phyloP scores from a whole-genome alignment of 805 yeast genomes.

The Komagataella pastoris region DNA sequence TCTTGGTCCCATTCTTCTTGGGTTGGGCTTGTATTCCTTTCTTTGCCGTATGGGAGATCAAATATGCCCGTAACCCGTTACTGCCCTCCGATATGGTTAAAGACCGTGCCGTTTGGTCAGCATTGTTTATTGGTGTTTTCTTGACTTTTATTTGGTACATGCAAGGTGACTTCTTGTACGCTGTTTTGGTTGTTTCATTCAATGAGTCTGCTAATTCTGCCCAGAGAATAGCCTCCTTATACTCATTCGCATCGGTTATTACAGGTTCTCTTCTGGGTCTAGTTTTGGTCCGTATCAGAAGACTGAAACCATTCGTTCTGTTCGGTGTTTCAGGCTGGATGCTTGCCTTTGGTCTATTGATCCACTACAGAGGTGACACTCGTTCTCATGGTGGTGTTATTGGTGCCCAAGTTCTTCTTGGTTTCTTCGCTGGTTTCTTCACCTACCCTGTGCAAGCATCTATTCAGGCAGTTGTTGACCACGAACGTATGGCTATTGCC shows the following conservation, averaged over 20 bases:
- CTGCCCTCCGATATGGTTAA: slow-evolving; percentile 43
- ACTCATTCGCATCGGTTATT: slow-evolving; percentile 53
- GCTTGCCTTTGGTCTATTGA: slow-evolving; percentile 40
- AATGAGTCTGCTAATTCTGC: slow-evolving; percentile 47
- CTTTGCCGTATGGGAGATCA: slow-evolving; percentile 47
- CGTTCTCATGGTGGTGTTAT: slow-evolving; percentile 41
- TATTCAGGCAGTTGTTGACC: slow-evolving; percentile 43
- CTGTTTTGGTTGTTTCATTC: slow-evolving; percentile 53
- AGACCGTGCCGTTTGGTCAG: slow-evolving; percentile 66
- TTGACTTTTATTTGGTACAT: slow-evolving; percentile 51
- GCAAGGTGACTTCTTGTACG: slow-evolving; percentile 58
- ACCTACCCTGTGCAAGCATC: slow-evolving; percentile 52
- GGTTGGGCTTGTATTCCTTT: slow-evolving; percentile 45
- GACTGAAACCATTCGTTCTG: slow-evolving; percentile 45
- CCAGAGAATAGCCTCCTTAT: slow-evolving; percentile 47
- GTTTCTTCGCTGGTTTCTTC: slow-evolving; percentile 66
- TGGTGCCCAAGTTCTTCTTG: slow-evolving; percentile 50
- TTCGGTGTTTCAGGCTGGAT: slow-evolving; percentile 49
- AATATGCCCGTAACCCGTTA: slow-evolving; percentile 46
- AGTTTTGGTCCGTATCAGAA: slow-evolving; percentile 31
- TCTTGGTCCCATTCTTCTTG: slow-evolving; percentile 57
- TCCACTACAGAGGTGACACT: slow-evolving; percentile 38
- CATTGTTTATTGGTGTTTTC: slow-evolving; percentile 44
- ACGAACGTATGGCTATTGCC: slow-evolving; percentile 51
- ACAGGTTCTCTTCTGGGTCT: slow-evolving; percentile 48